These are phyloP conservation scores for Eimeria maxima DNA, from an alignment of 169 alveolate genomes.

Conservation along the genomic window DNA sequence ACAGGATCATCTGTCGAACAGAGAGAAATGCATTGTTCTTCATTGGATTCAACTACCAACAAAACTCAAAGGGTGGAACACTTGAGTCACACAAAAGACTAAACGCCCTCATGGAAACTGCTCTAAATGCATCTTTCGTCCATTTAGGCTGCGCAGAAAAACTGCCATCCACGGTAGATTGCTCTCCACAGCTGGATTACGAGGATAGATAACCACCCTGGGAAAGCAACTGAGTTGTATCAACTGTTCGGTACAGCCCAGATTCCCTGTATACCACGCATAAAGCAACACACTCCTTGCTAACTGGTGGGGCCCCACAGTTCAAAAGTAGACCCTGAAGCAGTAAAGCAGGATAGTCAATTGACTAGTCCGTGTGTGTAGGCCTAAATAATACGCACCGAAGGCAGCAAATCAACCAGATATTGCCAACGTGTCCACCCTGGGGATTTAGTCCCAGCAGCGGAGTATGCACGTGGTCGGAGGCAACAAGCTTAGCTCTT, in stretches of 20 bases:
- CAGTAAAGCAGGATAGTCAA: not conserved
- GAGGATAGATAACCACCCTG: not conserved
- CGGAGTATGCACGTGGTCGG: not conserved
- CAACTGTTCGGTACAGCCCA: not conserved
- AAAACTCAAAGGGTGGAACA: not conserved
- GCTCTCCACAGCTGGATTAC: not conserved
- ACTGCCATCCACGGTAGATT: not conserved
- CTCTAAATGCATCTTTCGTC: not conserved
- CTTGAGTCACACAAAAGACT: not conserved
- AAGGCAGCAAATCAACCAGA: not conserved
- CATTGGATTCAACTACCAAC: not conserved
- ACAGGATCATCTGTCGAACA: not conserved
- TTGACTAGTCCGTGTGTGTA: not conserved
- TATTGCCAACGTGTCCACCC: not conserved
- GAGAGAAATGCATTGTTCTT: not conserved
- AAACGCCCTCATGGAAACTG: not conserved
- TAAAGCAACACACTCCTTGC: not conserved
- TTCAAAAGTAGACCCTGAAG: not conserved
- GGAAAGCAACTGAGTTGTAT: not conserved
- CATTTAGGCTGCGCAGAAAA: not conserved
- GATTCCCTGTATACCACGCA: not conserved
- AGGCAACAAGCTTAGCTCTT: not conserved
- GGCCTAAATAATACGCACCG: not conserved
- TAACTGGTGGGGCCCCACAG: not conserved
- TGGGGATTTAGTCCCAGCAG: not conserved